Evolutionary conservation across 2,329 filamentous ascomycete species (phyloP).

Genomic region (Diaporthe amygdali): DNA sequence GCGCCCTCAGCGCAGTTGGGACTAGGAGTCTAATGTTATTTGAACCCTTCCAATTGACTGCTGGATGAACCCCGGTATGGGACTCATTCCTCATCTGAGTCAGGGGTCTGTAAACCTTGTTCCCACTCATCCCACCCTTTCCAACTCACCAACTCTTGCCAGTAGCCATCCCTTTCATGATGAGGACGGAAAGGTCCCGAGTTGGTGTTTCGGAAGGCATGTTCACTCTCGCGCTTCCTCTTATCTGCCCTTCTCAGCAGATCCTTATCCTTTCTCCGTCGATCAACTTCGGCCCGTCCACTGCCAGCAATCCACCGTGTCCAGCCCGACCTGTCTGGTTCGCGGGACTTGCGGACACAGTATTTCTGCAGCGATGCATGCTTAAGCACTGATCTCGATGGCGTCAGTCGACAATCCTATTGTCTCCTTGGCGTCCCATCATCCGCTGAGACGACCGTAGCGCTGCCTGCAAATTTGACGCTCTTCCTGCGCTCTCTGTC

Average conservation of each 20-base stretch:
- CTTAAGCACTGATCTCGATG: slow-evolving; percentile 11
- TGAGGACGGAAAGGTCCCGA: neutral
- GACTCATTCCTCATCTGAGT: neutral
- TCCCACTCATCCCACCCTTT: slow-evolving; percentile 7
- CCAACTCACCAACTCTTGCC: neutral
- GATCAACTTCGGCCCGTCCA: neutral
- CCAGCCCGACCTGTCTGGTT: slow-evolving; percentile 7
- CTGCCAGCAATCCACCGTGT: slow-evolving; percentile 3
- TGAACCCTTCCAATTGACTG: neutral
- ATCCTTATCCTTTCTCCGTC: neutral
- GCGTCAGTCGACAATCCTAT: slow-evolving; percentile 7
- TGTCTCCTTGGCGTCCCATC: neutral
- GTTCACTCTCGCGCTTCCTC: neutral
- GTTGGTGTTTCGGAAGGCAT: neutral
- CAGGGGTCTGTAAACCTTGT: neutral
- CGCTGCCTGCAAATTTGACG: slow-evolving; percentile 62
- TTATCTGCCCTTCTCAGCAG: neutral
- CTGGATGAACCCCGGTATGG: neutral
- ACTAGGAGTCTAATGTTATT: neutral
- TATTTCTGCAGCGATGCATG: neutral
- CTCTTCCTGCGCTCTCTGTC: slow-evolving; percentile 66
- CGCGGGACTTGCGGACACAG: slow-evolving; percentile 1
- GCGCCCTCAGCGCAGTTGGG: neutral
- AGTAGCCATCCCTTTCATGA: neutral
- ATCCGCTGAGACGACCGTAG: slow-evolving; percentile 17